Evolutionary conservation across 352 stramenopile species (phyloP), one percentile per base, ranked within the genome.

Genomic region (Phytophthora multivora): DNA sequence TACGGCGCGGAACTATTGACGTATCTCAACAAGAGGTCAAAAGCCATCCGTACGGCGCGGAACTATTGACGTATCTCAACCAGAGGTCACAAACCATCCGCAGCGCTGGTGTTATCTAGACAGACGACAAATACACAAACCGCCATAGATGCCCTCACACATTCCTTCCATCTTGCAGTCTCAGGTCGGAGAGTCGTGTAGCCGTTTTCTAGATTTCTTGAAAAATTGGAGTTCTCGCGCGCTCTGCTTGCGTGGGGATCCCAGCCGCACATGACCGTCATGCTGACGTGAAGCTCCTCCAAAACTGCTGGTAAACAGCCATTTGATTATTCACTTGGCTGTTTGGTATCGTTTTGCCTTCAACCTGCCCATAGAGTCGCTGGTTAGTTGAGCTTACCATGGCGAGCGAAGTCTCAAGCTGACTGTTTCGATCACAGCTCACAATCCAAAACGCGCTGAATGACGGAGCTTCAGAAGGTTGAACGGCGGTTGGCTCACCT

Each of bases 291-390:
- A 15, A 19, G 35, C 35, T 41, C 35, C 5, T 41, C 35, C 5
- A 41, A n/a, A n/a, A n/a, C n/a, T 19, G 43, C 11, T 54, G 12
- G 18, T 36, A 56, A 56, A 56, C 49, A 56, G 16, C 25, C 1
- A 7, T 36, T 45, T 45, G 49, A 56, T 56, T 54, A 18, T 54
- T 43, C 16, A 38, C 5, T 10, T 30, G 16, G 21, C 9, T 51
- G 11, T 25, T 25, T 28, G 43, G 43, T 41, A 10, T 3, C 26
- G 2, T 30, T 30, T 52, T 25, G 12, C 30, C 41, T 49, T 35
- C 41, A 46, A 46, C 41, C 0, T 47, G 9, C 28, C 9, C 28
- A 4, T 2, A 12, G 4, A n/a, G 19, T 13, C 40, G 16, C 16
- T 45, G 16, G 38, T 21, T 35, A 8, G 13, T 38, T 21, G 8